Evolutionary conservation across 345 rosid genomes (phyloP).

Genomic region (Brassica rapa): DNA sequence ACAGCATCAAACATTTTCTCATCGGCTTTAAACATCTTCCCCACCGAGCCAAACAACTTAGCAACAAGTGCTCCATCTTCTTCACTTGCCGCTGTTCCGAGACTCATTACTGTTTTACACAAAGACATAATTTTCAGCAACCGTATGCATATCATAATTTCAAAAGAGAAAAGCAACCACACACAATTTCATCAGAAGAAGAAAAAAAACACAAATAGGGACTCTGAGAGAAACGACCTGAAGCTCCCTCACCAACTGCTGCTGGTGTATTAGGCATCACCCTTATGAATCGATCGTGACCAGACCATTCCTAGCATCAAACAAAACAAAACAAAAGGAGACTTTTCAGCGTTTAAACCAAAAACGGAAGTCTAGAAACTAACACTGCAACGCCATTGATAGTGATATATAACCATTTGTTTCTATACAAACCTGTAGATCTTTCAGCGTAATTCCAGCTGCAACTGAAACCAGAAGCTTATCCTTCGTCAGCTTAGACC

Average conservation of each 20-base stretch:
- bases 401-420: constrained; percentile 3
- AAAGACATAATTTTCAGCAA: not conserved
- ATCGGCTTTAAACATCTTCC: constrained; percentile 84
- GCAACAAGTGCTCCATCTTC: constrained; percentile 72
- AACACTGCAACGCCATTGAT: not conserved
- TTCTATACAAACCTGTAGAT: constrained; percentile 54
- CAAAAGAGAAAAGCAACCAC: not conserved
- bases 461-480: constrained; percentile 91
- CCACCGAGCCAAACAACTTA: constrained; percentile 75
- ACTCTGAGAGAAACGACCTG: constrained; percentile 48
- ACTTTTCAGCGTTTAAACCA: not conserved
- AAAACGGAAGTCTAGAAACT: not conserved
- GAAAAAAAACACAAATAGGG: not conserved
- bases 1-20: constrained; percentile 89
- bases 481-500: constrained; percentile 57
- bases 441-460: constrained; percentile 81
- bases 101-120: constrained; percentile 59
- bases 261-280: constrained; percentile 96
- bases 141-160: not conserved
- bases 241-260: constrained; percentile 83
- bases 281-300: constrained; percentile 72
- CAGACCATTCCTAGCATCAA: constrained; percentile 74
- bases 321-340: not conserved
- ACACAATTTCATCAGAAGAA: not conserved
- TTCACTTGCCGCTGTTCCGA: constrained; percentile 74